phyloP scores from a whole-genome alignment of 495 filamentous ascomycete genomes.

The Aspergillus ostianus region DNA sequence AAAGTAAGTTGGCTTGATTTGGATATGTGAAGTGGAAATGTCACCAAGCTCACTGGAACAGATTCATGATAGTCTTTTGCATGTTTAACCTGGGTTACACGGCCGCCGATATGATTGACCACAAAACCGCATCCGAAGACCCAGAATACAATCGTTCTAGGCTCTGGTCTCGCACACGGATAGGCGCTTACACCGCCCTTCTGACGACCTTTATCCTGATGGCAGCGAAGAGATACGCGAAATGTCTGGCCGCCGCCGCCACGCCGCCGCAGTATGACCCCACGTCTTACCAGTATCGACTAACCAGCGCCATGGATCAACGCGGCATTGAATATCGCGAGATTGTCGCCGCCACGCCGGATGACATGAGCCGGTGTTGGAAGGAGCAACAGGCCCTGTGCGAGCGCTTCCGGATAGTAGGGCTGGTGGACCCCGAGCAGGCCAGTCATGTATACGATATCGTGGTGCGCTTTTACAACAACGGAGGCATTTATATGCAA shows the following conservation, averaged over 20 bases:
- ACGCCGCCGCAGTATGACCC: neutral
- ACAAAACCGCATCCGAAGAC: neutral
- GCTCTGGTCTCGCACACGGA: neutral
- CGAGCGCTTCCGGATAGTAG: neutral
- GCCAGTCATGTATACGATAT: neutral
- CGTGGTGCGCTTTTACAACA: neutral
- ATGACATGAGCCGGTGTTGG: neutral
- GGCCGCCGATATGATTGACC: neutral
- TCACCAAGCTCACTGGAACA: neutral
- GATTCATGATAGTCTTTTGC: neutral
- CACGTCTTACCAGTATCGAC: neutral
- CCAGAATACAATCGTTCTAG: neutral
- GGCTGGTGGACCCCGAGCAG: neutral
- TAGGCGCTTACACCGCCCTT: neutral
- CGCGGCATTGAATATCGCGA: neutral
- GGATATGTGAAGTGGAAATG: neutral
- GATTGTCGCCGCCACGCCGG: neutral
- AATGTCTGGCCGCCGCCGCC: neutral
- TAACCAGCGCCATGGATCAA: neutral
- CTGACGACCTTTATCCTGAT: neutral
- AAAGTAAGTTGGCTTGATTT: neutral
- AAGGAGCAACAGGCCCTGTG: neutral
- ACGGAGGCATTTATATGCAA: neutral
- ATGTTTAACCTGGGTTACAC: neutral
- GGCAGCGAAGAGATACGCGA: neutral